Conservation (phyloP, 495 filamentous ascomycete genomes). For the Xylaria cubensis region DNA sequence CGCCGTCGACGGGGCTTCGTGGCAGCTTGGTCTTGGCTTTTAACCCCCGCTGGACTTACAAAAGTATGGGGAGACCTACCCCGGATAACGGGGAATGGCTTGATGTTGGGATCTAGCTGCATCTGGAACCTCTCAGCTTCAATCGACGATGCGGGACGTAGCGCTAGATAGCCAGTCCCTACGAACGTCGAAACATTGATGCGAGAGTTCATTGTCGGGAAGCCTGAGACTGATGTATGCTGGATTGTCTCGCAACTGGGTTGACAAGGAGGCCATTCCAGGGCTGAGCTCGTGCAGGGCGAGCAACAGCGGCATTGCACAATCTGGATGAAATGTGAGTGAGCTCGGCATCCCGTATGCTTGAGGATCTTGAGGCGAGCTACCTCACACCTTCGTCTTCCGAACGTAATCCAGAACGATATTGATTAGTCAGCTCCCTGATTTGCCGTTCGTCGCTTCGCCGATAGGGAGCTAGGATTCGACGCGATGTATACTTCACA, state of each 20-base stretch:
- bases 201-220: neutral
- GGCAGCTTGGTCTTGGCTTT: neutral
- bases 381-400: constrained; percentile 4
- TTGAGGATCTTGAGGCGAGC: constrained; percentile 16
- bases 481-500: neutral
- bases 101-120: neutral
- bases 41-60: neutral
- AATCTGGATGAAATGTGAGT: constrained; percentile 20
- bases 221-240: constrained; percentile 12
- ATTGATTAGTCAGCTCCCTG: neutral
- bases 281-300: neutral
- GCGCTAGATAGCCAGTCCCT: neutral
- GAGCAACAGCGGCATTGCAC: constrained; percentile 22
- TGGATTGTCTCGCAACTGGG: constrained; percentile 32
- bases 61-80: neutral
- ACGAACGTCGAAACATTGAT: constrained; percentile 2
- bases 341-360: constrained; percentile 29
- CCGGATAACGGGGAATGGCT: neutral
- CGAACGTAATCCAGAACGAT: neutral
- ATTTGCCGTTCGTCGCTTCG: neutral
- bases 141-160: neutral
- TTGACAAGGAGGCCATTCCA: constrained; percentile 27
- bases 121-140: neutral
- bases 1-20: neutral
- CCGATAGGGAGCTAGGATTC: neutral